phyloP scores from a whole-genome alignment of 768 basidiomycete genomes.

The Agrocybe chaxingu region DNA sequence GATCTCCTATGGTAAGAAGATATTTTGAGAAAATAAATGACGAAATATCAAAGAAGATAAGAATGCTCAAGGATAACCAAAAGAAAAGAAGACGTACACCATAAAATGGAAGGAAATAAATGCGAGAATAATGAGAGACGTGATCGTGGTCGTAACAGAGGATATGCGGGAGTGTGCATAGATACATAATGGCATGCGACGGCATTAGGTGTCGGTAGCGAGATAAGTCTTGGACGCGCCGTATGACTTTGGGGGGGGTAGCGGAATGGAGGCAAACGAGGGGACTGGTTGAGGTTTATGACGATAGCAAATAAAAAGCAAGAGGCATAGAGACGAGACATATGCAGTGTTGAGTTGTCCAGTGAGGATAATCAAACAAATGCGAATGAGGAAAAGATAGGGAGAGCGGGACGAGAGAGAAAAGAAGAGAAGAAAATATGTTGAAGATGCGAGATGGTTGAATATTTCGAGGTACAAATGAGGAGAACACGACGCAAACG shows the following conservation, averaged over 20 bases:
- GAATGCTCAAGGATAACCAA: conserved; percentile 13
- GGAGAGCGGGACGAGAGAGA: conserved; percentile 12
- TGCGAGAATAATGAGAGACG: conserved; percentile 13
- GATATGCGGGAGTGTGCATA: conserved; percentile 19
- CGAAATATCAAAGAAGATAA: conserved; percentile 13
- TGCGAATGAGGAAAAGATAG: conserved; percentile 16
- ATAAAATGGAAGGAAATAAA: conserved; percentile 11
- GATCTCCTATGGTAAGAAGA: conserved; percentile 3
- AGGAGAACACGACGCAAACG: conserved; percentile 12
- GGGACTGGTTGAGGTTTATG: conserved; percentile 4
- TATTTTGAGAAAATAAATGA: conserved; percentile 7
- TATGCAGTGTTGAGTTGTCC: conserved; percentile 13
- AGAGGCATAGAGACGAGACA: conserved; percentile 19
- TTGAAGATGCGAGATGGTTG: conserved; percentile 6
- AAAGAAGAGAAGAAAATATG: conserved; percentile 14
- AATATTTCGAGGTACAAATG: conserved; percentile 14
- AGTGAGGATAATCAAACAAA: conserved; percentile 16
- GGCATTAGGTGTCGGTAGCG: conserved; percentile 17
- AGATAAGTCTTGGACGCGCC: conserved; percentile 18
- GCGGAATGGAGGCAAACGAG: conserved; percentile 2
- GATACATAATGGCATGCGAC: conserved; percentile 22
- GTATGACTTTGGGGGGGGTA: conserved; percentile 5
- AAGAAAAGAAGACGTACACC: conserved; percentile 8
- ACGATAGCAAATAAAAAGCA: conserved; percentile 28
- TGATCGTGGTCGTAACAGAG: conserved; percentile 10